Conservation (phyloP, 306 rosid species). For the Dalbergia cultrata region DNA sequence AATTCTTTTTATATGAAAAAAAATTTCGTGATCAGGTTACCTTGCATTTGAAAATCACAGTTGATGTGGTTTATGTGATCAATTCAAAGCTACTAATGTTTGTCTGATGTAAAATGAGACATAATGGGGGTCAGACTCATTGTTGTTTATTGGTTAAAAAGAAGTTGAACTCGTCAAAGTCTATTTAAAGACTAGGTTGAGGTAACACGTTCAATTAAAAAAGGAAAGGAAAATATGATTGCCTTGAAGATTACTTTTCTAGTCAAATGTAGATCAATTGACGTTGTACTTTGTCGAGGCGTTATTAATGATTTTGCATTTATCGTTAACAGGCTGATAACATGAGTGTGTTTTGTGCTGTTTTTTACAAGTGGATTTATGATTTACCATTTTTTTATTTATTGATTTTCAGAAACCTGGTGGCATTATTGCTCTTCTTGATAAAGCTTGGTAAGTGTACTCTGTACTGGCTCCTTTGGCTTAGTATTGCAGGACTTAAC, state of each 20-base stretch:
- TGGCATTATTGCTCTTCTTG: slow-evolving; percentile 97
- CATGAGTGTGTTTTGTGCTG: slow-evolving; percentile 10
- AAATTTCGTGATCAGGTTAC: background rate
- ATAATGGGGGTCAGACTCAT: slow-evolving; percentile 8
- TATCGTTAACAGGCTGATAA: slow-evolving; percentile 34
- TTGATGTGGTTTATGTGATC: slow-evolving; percentile 36
- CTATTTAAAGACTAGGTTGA: slow-evolving; percentile 25
- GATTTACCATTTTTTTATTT: slow-evolving; percentile 28
- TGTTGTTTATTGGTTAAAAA: slow-evolving; percentile 12
- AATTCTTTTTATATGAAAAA: no score
- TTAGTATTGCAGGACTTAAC: slow-evolving; percentile 31
- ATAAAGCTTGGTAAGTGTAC: slow-evolving; percentile 93
- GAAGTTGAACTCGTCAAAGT: slow-evolving; percentile 3
- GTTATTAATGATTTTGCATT: slow-evolving; percentile 20
- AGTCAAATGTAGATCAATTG: slow-evolving; percentile 12
- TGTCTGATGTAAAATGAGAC: slow-evolving; percentile 15
- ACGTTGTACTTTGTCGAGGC: slow-evolving; percentile 16
- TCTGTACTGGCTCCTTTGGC: slow-evolving; percentile 33
- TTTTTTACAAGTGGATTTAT: slow-evolving; percentile 34
- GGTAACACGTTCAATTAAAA: background rate
- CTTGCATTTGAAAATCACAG: background rate
- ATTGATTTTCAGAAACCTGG: slow-evolving; percentile 94
- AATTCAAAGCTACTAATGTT: slow-evolving; percentile 28
- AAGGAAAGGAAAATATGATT: slow-evolving; percentile 22
- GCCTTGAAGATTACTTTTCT: slow-evolving; percentile 39